These are phyloP conservation scores for Jamesozyma lodderae DNA, from an alignment of 805 yeast species.

Conservation along the genomic window DNA sequence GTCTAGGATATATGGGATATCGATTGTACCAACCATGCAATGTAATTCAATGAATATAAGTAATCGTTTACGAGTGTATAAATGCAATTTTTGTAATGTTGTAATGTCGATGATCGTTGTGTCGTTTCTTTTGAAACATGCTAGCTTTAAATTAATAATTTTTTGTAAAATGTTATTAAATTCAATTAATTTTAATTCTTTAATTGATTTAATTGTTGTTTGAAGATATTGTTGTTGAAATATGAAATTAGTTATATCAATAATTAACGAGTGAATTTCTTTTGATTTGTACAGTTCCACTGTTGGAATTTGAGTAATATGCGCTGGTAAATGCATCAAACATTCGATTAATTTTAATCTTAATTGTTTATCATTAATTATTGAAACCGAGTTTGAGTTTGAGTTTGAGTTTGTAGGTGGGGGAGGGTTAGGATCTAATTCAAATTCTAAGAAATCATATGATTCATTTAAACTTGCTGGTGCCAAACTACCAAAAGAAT, in stretches of 20 bases:
- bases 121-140: neutral
- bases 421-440: constrained; percentile 1
- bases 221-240: neutral
- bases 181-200: neutral
- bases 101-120: neutral
- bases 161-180: neutral
- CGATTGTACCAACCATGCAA: constrained; percentile 8
- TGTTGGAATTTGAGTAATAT: constrained; percentile 1
- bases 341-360: neutral
- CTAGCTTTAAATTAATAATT: neutral
- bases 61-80: constrained; percentile 6
- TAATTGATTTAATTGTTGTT: neutral
- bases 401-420: neutral
- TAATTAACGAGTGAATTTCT: neutral
- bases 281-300: constrained; percentile 4
- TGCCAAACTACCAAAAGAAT: neutral
- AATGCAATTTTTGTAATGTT: neutral
- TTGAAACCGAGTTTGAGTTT: neutral
- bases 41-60: constrained; percentile 10
- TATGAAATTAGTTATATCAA: neutral
- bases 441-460: too few species aligned
- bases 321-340: neutral
- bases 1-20: constrained; percentile 6
- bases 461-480: too few species aligned
- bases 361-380: neutral